Percentiles rank a stretch among this genome's conserved stretches.
phyloP scores from a whole-genome alignment of 768 basidiomycete species.

The Astraeus odoratus region DNA sequence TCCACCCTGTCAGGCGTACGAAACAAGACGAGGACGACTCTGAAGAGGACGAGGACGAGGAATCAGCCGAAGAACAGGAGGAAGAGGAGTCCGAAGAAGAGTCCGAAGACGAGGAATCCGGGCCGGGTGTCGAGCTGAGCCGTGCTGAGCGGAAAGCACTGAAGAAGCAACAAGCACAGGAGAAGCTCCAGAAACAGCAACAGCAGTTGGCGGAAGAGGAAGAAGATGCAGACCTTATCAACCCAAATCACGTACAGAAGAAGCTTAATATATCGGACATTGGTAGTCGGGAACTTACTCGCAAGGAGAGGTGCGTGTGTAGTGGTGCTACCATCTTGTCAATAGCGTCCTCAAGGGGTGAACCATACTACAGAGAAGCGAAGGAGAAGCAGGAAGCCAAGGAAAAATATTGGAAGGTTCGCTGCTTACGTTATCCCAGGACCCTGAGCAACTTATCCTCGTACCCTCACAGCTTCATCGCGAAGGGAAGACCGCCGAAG shows the following conservation, averaged over 20 bases:
- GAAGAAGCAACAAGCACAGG: constrained; percentile 71
- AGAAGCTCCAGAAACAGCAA: constrained; percentile 30
- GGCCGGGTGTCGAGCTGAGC: constrained; percentile 43
- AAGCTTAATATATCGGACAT: constrained; percentile 73
- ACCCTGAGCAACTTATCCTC: background rate
- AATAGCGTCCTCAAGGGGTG: background rate
- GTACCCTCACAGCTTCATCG: constrained; percentile 46
- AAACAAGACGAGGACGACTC: constrained; percentile 26
- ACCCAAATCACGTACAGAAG: constrained; percentile 72
- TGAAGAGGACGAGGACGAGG: constrained; percentile 34
- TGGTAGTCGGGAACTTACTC: constrained; percentile 52
- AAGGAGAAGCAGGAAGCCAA: constrained; percentile 90
- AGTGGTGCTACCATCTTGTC: background rate
- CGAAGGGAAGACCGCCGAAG: constrained; percentile 85
- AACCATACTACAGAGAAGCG: constrained; percentile 71
- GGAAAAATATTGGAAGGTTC: constrained; percentile 81
- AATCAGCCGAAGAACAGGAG: constrained; percentile 36
- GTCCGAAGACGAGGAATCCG: constrained; percentile 20
- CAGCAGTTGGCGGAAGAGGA: constrained; percentile 40
- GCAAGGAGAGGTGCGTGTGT: constrained; percentile 53
- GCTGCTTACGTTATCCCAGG: constrained; percentile 6
- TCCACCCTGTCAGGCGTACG: background rate
- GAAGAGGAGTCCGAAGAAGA: constrained; percentile 36
- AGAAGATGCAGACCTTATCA: constrained; percentile 66
- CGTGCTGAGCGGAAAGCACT: constrained; percentile 69